These are phyloP conservation scores for Pseudocercospora cruenta DNA, from an alignment of 2,329 filamentous ascomycete genomes.

Conservation along the genomic window DNA sequence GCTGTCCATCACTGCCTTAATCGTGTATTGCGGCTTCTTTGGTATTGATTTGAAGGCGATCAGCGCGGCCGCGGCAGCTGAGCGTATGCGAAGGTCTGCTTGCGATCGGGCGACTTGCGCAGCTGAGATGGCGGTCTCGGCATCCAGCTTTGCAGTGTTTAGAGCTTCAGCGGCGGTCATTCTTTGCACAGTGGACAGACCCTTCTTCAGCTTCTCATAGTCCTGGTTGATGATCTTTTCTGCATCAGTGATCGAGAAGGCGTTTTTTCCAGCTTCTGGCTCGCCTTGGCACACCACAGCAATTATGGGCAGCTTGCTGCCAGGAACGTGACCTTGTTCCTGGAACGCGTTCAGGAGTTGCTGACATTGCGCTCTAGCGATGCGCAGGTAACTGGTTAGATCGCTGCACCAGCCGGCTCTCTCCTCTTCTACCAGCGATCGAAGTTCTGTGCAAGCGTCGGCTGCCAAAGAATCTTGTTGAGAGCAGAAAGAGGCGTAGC, in stretches of 20 bases:
- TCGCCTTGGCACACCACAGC: slow-evolving; percentile 95
- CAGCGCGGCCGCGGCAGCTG: slow-evolving; percentile 82
- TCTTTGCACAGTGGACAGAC: slow-evolving; percentile 84
- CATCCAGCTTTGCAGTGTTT: slow-evolving; percentile 73
- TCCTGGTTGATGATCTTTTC: slow-evolving; percentile 86
- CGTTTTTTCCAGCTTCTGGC: slow-evolving; percentile 84
- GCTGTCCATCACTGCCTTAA: slow-evolving; percentile 98
- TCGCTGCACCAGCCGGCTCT: slow-evolving; percentile 84
- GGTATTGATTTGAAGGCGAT: slow-evolving; percentile 86
- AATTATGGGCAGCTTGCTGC: slow-evolving; percentile 74
- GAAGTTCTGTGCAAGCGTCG: slow-evolving; percentile 67
- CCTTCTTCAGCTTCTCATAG: slow-evolving; percentile 84
- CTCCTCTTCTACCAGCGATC: slow-evolving; percentile 77
- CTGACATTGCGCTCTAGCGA: slow-evolving; percentile 87
- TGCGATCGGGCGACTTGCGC: slow-evolving; percentile 77
- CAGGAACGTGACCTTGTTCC: slow-evolving; percentile 81
- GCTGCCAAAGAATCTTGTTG: slow-evolving; percentile 55
- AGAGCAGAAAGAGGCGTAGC: slow-evolving; percentile 65
- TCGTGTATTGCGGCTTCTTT: slow-evolving; percentile 89
- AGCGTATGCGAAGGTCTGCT: slow-evolving; percentile 82
- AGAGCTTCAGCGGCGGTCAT: slow-evolving; percentile 81
- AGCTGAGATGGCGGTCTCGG: slow-evolving; percentile 74
- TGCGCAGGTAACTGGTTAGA: slow-evolving; percentile 84
- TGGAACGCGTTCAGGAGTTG: slow-evolving; percentile 89
- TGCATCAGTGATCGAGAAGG: slow-evolving; percentile 85